These are phyloP conservation scores for Phytophthora nicotianae DNA, from an alignment of 352 stramenopile species.

Conservation along the genomic window DNA sequence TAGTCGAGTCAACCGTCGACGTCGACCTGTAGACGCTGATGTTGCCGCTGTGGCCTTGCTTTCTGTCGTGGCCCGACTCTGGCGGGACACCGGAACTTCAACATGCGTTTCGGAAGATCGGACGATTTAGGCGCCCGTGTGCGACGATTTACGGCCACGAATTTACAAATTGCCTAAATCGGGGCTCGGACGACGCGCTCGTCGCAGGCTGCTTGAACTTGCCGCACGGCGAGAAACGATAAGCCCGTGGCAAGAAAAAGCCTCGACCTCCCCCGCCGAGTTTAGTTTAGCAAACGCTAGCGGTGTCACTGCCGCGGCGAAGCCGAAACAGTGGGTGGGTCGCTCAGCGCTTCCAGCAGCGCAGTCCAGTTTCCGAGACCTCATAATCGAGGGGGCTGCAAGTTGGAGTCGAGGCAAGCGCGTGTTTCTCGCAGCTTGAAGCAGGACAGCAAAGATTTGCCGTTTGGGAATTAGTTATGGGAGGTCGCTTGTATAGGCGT, in stretches of 20 bases:
- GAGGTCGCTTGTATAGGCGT: neutral
- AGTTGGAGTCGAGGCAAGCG: conserved; percentile 12
- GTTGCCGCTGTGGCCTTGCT: conserved; percentile 2
- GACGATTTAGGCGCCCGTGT: conserved; percentile 16
- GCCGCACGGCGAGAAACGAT: conserved; percentile 3
- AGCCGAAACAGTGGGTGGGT: conserved; percentile 5
- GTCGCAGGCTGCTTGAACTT: conserved; percentile 22
- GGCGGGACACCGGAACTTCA: conserved; percentile 24
- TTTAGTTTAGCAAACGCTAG: too few species aligned
- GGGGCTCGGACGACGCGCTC: neutral
- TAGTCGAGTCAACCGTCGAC: neutral
- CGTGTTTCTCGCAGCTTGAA: conserved; percentile 37
- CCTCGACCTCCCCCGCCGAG: too few species aligned
- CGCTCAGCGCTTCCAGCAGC: neutral
- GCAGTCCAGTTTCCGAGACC: neutral
- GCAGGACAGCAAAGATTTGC: conserved; percentile 26
- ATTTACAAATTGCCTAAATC: conserved; percentile 12
- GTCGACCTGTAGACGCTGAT: conserved; percentile 7
- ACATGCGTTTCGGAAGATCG: conserved; percentile 37
- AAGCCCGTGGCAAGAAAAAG: neutral
- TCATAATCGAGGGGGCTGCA: conserved; percentile 2
- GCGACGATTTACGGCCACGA: conserved; percentile 8
- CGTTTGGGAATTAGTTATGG: conserved; percentile 16
- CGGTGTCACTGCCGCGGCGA: neutral
- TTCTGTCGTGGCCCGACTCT: conserved; percentile 9